Evolutionary conservation across 257 asterid genomes (phyloP).

Genomic region (Nicotiana attenuata): DNA sequence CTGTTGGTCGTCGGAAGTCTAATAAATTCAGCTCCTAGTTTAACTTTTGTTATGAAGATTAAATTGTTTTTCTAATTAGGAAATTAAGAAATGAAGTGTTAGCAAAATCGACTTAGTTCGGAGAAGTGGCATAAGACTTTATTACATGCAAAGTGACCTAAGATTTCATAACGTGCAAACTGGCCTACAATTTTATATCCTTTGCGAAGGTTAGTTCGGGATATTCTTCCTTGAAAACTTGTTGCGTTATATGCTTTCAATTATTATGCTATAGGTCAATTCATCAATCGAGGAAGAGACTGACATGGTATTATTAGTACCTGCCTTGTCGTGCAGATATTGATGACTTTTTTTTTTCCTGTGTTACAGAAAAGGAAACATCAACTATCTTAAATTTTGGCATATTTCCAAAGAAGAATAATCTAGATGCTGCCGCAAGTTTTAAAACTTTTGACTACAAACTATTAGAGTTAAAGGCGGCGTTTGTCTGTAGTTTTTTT

Average conservation of each 20-base stretch:
- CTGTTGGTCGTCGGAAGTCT: neutral
- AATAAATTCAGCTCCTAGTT: neutral
- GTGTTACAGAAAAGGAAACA: neutral
- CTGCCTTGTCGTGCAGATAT: neutral
- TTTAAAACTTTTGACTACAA: neutral
- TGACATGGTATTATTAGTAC: neutral
- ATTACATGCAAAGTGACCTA: neutral
- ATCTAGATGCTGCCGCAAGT: neutral
- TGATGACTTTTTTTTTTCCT: neutral
- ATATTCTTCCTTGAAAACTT: neutral
- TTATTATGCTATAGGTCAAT: neutral
- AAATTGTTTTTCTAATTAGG: neutral
- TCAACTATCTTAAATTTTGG: neutral
- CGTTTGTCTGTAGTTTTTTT: neutral
- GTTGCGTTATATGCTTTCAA: neutral
- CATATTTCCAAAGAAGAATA: neutral
- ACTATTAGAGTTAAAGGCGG: neutral
- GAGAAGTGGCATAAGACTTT: neutral
- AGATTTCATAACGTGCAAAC: neutral
- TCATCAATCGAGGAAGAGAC: neutral
- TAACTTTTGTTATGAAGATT: neutral
- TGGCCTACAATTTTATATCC: neutral
- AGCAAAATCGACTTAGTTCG: neutral
- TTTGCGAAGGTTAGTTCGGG: neutral
- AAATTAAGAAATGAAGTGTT: neutral